A percentile compares a stretch with the other conserved stretches of the same genome.
These are phyloP conservation scores for Lathyrus sativus DNA, from an alignment of 306 rosid species.

Conservation along the genomic window DNA sequence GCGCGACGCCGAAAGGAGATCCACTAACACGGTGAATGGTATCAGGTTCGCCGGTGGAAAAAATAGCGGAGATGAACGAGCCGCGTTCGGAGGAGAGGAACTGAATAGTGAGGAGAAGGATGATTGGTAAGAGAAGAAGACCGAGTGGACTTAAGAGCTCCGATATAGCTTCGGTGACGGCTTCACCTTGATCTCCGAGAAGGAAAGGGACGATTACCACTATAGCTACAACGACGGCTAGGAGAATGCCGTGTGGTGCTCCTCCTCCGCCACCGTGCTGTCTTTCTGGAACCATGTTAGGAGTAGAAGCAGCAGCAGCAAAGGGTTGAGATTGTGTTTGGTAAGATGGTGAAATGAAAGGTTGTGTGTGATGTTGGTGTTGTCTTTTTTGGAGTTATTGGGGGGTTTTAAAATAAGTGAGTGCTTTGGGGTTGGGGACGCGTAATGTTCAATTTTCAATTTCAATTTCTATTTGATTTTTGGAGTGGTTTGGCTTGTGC, in stretches of 20 bases:
- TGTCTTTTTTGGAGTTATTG: not conserved
- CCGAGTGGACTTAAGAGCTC: conserved; percentile 82
- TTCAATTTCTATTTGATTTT: not conserved
- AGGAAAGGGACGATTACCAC: conserved; percentile 65
- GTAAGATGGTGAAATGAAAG: not conserved
- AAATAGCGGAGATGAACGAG: conserved; percentile 63
- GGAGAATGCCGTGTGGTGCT: conserved; percentile 76
- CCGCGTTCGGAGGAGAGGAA: conserved; percentile 90
- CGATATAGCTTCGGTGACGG: conserved; percentile 68
- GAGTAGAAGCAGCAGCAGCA: not conserved
- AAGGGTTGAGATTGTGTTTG: not conserved
- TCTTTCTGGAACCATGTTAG: conserved; percentile 48
- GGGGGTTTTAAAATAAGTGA: not conserved
- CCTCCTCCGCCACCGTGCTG: conserved; percentile 44
- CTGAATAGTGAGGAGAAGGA: conserved; percentile 84
- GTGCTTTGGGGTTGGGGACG: not conserved
- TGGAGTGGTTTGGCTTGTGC: not conserved
- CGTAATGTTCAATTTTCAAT: not conserved
- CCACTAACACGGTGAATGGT: conserved; percentile 79
- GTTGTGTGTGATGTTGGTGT: not conserved
- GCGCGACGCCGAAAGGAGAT: conserved; percentile 85
- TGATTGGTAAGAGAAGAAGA: conserved; percentile 76
- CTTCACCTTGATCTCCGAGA: conserved; percentile 75
- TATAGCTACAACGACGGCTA: conserved; percentile 63
- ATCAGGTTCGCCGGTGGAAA: conserved; percentile 85